These are phyloP conservation scores for Postia placenta DNA, from an alignment of 768 basidiomycete species.

Conservation along the genomic window DNA sequence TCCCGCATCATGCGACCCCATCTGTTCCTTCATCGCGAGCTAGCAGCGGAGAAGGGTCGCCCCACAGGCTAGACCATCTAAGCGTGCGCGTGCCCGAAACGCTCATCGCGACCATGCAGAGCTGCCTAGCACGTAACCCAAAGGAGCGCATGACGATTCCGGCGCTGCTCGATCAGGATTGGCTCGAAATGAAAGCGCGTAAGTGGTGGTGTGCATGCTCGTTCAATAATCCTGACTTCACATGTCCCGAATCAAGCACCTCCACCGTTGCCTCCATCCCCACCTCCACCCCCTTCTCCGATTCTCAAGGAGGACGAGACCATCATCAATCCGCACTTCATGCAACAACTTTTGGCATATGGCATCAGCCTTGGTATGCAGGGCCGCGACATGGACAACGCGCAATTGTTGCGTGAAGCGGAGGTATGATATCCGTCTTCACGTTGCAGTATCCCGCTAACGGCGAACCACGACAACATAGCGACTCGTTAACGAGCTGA, in stretches of 20 bases:
- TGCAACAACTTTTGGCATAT: constrained; percentile 67
- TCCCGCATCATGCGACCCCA: constrained; percentile 63
- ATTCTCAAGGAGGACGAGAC: constrained; percentile 48
- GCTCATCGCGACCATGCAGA: constrained; percentile 79
- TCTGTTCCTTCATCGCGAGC: constrained; percentile 29
- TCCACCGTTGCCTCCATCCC: constrained; percentile 17
- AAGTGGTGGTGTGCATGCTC: constrained; percentile 16
- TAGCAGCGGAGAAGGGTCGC: constrained; percentile 14
- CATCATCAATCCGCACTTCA: constrained; percentile 74
- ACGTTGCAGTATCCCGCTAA: not conserved
- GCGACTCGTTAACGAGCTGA: constrained; percentile 60
- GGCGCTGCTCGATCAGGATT: constrained; percentile 75
- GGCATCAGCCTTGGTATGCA: constrained; percentile 55
- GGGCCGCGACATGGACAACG: constrained; percentile 33
- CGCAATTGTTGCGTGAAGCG: constrained; percentile 46
- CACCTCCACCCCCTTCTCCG: constrained; percentile 11
- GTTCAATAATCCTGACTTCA: too few species aligned
- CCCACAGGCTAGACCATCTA: constrained; percentile 61
- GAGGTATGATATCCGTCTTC: constrained; percentile 32
- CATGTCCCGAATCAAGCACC: not conserved
- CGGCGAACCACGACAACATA: constrained; percentile 19
- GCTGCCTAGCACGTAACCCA: constrained; percentile 71
- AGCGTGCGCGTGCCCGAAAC: constrained; percentile 63
- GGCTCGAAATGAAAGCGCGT: constrained; percentile 65
- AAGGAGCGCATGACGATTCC: constrained; percentile 87